Evolutionary conservation across 1,139 yeast species (phyloP).

Genomic region (Lipomyces yarrowii): DNA sequence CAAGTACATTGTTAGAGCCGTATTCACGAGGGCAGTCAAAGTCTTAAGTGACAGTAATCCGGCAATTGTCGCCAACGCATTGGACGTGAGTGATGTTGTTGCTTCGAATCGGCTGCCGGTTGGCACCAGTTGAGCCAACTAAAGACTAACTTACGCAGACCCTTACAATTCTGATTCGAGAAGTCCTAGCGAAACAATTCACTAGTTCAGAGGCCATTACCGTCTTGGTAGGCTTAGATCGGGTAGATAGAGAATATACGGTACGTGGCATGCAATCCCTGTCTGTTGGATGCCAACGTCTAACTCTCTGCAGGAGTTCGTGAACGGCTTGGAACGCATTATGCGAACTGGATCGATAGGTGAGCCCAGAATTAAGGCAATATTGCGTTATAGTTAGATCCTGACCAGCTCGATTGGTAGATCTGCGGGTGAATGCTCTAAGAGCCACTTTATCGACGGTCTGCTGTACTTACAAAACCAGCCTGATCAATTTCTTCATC

Average conservation of each 20-base stretch:
- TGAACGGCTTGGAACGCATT: slow-evolving; percentile 21
- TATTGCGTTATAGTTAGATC: background rate
- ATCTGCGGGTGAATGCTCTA: slow-evolving; percentile 40
- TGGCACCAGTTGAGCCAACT: background rate
- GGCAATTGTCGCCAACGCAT: slow-evolving; percentile 19
- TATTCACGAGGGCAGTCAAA: slow-evolving; percentile 24
- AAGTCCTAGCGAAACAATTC: slow-evolving; percentile 39
- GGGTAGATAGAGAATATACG: slow-evolving; percentile 41
- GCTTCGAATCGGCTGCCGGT: background rate
- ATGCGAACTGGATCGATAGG: slow-evolving; percentile 26
- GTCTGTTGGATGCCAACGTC: background rate
- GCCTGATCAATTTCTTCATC: slow-evolving; percentile 42
- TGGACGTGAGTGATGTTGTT: slow-evolving; percentile 21
- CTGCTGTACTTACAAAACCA: slow-evolving; percentile 42
- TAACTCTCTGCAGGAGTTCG: slow-evolving; percentile 16
- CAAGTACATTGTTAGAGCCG: slow-evolving; percentile 15
- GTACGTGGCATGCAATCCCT: slow-evolving; percentile 29
- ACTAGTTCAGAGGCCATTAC: slow-evolving; percentile 42
- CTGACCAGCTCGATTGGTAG: slow-evolving; percentile 5
- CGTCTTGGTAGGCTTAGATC: slow-evolving; percentile 44
- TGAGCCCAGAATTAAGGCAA: background rate
- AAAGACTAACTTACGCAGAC: slow-evolving; percentile 25
- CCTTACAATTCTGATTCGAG: slow-evolving; percentile 39
- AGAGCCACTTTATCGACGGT: slow-evolving; percentile 42
- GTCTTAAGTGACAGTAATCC: slow-evolving; percentile 13